Percentiles rank a stretch among this genome's conserved stretches.
phyloP scores from a whole-genome alignment of 2,329 filamentous ascomycete genomes.

The Colletotrichum spaethianum region DNA sequence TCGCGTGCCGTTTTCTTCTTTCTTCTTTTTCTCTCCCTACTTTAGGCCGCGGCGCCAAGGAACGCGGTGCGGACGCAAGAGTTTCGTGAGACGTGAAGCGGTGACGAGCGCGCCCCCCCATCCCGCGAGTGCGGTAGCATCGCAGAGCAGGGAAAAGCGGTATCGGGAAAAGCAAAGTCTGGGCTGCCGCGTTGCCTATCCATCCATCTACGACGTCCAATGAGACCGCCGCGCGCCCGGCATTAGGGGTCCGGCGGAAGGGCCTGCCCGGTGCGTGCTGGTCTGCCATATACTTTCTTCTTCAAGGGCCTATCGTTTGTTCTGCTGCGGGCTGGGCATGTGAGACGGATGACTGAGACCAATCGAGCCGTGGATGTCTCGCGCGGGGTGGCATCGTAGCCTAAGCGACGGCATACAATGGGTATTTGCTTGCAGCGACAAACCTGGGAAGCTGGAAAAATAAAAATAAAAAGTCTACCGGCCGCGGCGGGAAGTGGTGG shows the following conservation, averaged over 20 bases:
- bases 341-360: neutral
- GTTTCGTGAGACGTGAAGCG: constrained; percentile 28
- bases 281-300: neutral
- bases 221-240: neutral
- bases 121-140: constrained; percentile 8
- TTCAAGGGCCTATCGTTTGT: neutral
- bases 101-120: constrained; percentile 25
- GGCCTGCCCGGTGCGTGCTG: too few relatives aligned
- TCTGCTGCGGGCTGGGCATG: neutral
- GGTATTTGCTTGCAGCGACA: neutral
- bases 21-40: neutral
- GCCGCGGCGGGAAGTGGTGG: neutral
- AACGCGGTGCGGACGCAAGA: neutral
- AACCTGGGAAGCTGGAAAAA: too few relatives aligned
- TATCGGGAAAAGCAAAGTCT: neutral
- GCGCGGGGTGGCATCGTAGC: neutral
- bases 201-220: neutral
- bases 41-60: too few relatives aligned
- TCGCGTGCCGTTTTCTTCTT: neutral
- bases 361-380: neutral
- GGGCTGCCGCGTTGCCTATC: neutral
- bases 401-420: neutral
- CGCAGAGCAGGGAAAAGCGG: neutral
- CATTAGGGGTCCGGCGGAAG: neutral
- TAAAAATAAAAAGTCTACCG: neutral